Percentiles rank a stretch among this genome's conserved stretches.
These are phyloP conservation scores for Pyrus bretschneideri DNA, from an alignment of 306 rosid genomes.

Conservation along the genomic window DNA sequence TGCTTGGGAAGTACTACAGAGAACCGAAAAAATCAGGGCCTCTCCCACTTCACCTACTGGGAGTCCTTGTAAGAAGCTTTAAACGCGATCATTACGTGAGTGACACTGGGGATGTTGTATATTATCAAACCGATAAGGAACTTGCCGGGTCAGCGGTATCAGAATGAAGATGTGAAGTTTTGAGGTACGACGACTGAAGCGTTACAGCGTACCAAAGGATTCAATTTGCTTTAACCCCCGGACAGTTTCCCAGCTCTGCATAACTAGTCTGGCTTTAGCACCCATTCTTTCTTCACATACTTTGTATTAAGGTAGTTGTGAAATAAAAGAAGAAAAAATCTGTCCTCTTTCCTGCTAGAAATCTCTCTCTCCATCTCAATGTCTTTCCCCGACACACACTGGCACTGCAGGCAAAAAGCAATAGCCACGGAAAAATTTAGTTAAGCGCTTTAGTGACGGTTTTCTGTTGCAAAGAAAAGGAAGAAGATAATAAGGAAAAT, in stretches of 20 bases:
- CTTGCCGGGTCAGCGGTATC: conserved; percentile 25
- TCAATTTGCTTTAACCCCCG: neutral
- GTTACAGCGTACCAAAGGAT: neutral
- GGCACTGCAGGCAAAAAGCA: too few species aligned
- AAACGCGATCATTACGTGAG: conserved; percentile 78
- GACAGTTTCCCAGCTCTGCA: neutral
- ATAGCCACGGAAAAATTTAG: too few species aligned
- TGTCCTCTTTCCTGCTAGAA: neutral
- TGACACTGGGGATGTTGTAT: conserved; percentile 79
- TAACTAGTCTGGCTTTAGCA: neutral
- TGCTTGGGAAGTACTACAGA: conserved; percentile 66
- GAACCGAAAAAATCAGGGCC: conserved; percentile 76
- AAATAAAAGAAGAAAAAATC: neutral
- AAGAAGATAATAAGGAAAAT: too few species aligned
- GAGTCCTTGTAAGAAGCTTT: conserved; percentile 66
- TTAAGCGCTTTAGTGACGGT: too few species aligned
- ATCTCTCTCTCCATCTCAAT: neutral
- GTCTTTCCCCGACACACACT: neutral
- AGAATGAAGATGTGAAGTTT: neutral
- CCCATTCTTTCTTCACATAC: neutral
- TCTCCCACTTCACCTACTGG: conserved; percentile 72
- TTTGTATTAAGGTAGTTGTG: neutral
- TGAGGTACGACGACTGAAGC: neutral
- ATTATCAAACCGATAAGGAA: conserved; percentile 68
- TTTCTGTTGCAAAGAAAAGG: too few species aligned